Evolutionary conservation across 2,329 filamentous ascomycete species (phyloP).

Genomic region (Coleophoma eucalyptorum): DNA sequence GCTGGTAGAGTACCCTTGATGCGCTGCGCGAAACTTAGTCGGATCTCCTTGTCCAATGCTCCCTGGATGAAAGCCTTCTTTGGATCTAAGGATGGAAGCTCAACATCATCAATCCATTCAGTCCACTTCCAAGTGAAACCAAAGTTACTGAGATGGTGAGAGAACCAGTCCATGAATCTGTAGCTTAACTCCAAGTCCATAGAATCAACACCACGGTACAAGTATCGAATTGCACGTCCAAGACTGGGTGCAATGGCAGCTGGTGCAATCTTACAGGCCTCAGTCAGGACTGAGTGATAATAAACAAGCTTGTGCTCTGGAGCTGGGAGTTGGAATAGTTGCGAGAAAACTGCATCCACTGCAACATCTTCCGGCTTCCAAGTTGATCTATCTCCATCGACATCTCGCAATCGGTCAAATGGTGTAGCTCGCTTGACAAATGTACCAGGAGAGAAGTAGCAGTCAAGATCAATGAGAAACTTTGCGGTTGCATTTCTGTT

Average conservation of each 20-base stretch:
- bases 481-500: slow-evolving; percentile 86
- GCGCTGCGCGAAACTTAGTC: slow-evolving; percentile 90
- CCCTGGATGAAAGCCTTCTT: slow-evolving; percentile 92
- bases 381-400: slow-evolving; percentile 62
- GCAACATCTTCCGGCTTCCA: slow-evolving; percentile 98
- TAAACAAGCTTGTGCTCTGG: slow-evolving; percentile 94
- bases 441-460: slow-evolving; percentile 84
- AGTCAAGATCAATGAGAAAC: slow-evolving; percentile 90
- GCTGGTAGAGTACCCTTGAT: slow-evolving; percentile 91
- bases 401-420: slow-evolving; percentile 80
- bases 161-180: slow-evolving; percentile 95
- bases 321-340: slow-evolving; percentile 81
- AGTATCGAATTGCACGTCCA: slow-evolving; percentile 85
- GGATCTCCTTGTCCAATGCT: slow-evolving; percentile 92
- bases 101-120: slow-evolving; percentile 89
- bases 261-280: slow-evolving; percentile 92
- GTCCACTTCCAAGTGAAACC: slow-evolving; percentile 99
- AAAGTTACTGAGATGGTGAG: slow-evolving; percentile 97
- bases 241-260: slow-evolving; percentile 94
- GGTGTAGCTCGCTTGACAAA: slow-evolving; percentile 92
- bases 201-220: slow-evolving; percentile 77
- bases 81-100: slow-evolving; percentile 72
- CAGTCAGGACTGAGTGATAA: slow-evolving; percentile 92
- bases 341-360: slow-evolving; percentile 96
- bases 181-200: slow-evolving; percentile 86